Base-by-base conservation (phyloP, 495 filamentous ascomycete species). In the Filosporella fistucella region DNA sequence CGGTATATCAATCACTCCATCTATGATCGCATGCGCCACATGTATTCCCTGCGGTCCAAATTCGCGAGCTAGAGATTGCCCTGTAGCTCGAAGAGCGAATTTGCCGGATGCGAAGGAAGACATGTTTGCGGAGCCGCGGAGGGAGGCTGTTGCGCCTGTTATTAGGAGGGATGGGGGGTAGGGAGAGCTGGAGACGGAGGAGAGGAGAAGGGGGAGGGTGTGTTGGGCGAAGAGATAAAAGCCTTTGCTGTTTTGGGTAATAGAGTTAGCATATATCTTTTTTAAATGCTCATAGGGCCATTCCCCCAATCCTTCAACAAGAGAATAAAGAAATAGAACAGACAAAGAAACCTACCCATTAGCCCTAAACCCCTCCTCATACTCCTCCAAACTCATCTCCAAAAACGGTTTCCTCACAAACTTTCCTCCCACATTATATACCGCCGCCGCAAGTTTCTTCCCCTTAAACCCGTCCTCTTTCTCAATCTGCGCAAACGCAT, bases 1-100 rank as follows among this genome's bases (percentile, higher is more conserved):
- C 2, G 86, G 85, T 37, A 86, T 88, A 66, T 95, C 88, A 68
- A 96, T 96, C 13, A 91, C 77, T 2, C 88, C 89, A 61, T 96
- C 90, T 46, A 96, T 81, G 46, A 95, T 80, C 4, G 82, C 78
- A 67, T 96, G 91, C 6, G 82, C 76, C 4, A 97, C 85, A 65
- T 97, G 91, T 8, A 97, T 77, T 3, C 91, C 91, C 61, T 89
- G 75, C 0, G 91, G 91, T 0, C 86, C 88, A 61, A 94, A 97
- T 64, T 97, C 91, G 46, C 84, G 75, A 0, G 89, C 90, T 23
- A 97, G 72, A 25, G 75, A 80, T 68, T 94, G 89, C 1, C 76
- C 72, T 42, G 95, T 65, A 1, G 87, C 91, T 22, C 91, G 77
- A 30, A 84, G 64, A 2, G 88, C 90, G 61, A 87, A 94, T 63